Percentiles rank a stretch among this genome's conserved stretches.
phyloP scores from a whole-genome alignment of 495 filamentous ascomycete species.

The Penicillium tannophilum region DNA sequence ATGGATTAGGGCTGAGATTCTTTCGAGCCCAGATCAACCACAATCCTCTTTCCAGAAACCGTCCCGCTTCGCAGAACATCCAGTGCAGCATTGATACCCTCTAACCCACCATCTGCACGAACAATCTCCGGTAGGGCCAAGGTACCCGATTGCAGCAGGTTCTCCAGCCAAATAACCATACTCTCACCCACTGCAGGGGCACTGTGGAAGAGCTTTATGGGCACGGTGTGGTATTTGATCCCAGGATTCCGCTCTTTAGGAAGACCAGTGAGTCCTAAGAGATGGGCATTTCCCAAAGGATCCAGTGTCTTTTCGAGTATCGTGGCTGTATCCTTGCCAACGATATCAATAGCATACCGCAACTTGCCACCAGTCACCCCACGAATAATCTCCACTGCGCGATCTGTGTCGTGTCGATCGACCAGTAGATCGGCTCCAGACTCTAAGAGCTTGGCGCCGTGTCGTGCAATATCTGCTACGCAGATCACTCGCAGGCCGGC shows the following conservation, averaged over 20 bases:
- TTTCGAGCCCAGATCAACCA: constrained; percentile 43
- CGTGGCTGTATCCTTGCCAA: constrained; percentile 59
- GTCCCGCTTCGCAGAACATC: constrained; percentile 59
- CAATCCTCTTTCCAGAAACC: constrained; percentile 60
- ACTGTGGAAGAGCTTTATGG: constrained; percentile 70
- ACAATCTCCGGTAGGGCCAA: constrained; percentile 61
- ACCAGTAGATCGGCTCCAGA: constrained; percentile 61
- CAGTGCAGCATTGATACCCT: constrained; percentile 62
- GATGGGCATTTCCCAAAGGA: constrained; percentile 45
- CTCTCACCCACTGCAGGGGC: constrained; percentile 57
- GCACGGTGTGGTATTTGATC: constrained; percentile 60
- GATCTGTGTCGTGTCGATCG: constrained; percentile 58
- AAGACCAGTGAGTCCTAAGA: constrained; percentile 63
- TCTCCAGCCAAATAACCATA: constrained; percentile 62
- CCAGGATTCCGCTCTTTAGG: constrained; percentile 52
- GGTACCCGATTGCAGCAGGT: constrained; percentile 48
- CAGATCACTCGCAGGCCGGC: constrained; percentile 58
- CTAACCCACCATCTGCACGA: constrained; percentile 58
- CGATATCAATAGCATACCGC: constrained; percentile 64
- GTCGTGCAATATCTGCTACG: constrained; percentile 62
- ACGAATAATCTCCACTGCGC: constrained; percentile 63
- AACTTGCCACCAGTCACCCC: constrained; percentile 54
- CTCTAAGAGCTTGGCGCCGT: constrained; percentile 56
- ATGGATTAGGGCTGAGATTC: constrained; percentile 9
- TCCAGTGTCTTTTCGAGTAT: constrained; percentile 51